Conservation (phyloP, 2,329 filamentous ascomycete species). For the Phaeophleospora eucalypticola region DNA sequence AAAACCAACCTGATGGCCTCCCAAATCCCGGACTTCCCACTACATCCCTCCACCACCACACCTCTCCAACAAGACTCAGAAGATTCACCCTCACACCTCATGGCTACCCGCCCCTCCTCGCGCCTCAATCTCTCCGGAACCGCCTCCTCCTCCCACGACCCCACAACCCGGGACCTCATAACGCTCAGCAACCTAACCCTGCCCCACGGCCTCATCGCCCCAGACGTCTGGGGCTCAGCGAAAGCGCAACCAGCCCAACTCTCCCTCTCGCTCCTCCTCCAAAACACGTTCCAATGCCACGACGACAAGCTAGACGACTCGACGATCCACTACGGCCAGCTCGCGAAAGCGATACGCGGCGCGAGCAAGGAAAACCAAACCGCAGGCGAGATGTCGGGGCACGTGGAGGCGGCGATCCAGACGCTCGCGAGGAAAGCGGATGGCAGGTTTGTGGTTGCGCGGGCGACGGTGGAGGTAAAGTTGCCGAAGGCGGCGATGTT, state of each 20-base stretch:
- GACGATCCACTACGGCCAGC: constrained; percentile 70
- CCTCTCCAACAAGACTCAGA: too few species aligned
- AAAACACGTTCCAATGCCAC: constrained; percentile 50
- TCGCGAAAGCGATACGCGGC: constrained; percentile 59
- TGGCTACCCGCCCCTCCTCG: too few species aligned
- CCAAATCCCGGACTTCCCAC: too few species aligned
- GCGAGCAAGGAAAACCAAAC: constrained; percentile 8
- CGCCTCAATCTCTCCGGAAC: too few species aligned
- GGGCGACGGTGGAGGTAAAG: constrained; percentile 36
- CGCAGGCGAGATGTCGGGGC: constrained; percentile 23
- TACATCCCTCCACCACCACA: too few species aligned
- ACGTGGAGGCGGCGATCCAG: constrained; percentile 17
- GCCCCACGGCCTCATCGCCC: constrained; percentile 50
- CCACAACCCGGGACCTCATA: constrained; percentile 36
- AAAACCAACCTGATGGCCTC: too few species aligned
- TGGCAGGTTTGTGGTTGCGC: constrained; percentile 20
- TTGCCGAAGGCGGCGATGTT: constrained; percentile 67
- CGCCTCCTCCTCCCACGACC: neutral
- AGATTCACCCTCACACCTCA: too few species aligned
- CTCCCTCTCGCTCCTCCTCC: constrained; percentile 57
- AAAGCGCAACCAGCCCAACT: constrained; percentile 61
- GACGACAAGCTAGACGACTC: constrained; percentile 61
- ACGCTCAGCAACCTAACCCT: constrained; percentile 60
- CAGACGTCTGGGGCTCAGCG: constrained; percentile 65
- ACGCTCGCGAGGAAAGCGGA: constrained; percentile 28